Percentiles rank a stretch among this genome's conserved stretches.
Evolutionary conservation across 441 rosid genomes (phyloP).

Genomic region (Gossypium schwendimanii): DNA sequence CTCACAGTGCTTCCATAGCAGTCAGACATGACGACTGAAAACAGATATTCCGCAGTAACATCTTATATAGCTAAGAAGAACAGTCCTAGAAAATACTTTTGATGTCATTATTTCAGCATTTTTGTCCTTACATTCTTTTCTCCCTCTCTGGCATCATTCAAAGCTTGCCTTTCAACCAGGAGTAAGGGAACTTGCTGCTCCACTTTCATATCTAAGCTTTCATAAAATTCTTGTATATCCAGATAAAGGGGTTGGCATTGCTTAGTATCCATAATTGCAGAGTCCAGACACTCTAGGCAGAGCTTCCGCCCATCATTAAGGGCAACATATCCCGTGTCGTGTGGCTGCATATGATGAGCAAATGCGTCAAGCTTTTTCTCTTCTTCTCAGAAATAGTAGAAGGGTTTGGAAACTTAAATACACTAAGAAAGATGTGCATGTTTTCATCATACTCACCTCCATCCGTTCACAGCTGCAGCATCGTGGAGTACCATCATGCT

Average conservation of each 20-base stretch:
- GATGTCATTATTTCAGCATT: constrained; percentile 2
- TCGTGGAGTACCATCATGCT: constrained; percentile 64
- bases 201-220: constrained; percentile 54
- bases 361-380: constrained; percentile 3
- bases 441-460: constrained; percentile 44
- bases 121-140: constrained; percentile 54
- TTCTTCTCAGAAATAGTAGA: neutral
- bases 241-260: constrained; percentile 57
- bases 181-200: constrained; percentile 64
- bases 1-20: neutral
- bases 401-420: constrained; percentile 2
- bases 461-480: constrained; percentile 85
- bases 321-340: constrained; percentile 41
- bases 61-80: neutral
- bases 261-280: constrained; percentile 60
- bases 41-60: neutral
- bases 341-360: constrained; percentile 38
- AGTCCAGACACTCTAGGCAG: constrained; percentile 70
- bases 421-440: neutral
- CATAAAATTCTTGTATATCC: constrained; percentile 55
- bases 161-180: constrained; percentile 67
- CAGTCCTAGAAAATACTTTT: neutral
- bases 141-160: constrained; percentile 71
- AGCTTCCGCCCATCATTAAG: constrained; percentile 66
- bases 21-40: neutral